phyloP scores from a whole-genome alignment of 208 protist genomes.

The Crithidia bombi region DNA sequence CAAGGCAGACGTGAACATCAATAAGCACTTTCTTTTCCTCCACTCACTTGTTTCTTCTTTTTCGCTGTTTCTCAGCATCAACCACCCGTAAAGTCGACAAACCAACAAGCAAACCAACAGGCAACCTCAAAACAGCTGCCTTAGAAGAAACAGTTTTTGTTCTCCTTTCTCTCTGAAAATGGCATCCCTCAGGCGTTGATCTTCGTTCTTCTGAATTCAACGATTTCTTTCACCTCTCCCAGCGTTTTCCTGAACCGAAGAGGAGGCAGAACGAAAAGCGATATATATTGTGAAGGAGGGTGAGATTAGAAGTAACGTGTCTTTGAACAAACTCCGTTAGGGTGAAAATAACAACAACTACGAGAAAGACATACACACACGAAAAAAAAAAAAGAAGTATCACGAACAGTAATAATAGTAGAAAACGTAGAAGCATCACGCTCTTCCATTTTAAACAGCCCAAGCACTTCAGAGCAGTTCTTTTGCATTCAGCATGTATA shows the following conservation, averaged over 20 bases:
- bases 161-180: too few relatives aligned
- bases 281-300: not conserved
- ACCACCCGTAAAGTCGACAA: not conserved
- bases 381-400: slow-evolving; percentile 3
- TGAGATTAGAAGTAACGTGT: not conserved
- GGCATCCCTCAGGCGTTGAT: too few relatives aligned
- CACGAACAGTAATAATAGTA: not conserved
- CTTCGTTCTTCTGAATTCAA: too few relatives aligned
- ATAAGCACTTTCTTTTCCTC: slow-evolving; percentile 7
- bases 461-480: too few relatives aligned
- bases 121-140: not conserved
- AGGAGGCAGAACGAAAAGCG: slow-evolving; percentile 28
- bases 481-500: too few relatives aligned
- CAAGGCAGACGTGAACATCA: slow-evolving; percentile 2
- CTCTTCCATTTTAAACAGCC: too few relatives aligned
- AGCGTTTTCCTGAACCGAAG: too few relatives aligned
- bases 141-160: too few relatives aligned
- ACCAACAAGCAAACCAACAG: not conserved
- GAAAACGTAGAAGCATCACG: too few relatives aligned
- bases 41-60: not conserved
- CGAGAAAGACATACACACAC: slow-evolving; percentile 14
- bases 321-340: too few relatives aligned
- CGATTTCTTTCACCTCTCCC: too few relatives aligned
- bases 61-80: not conserved
- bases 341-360: not conserved